Evolutionary conservation across 306 rosid species (phyloP).

Genomic region (Canavalia ensiformis): DNA sequence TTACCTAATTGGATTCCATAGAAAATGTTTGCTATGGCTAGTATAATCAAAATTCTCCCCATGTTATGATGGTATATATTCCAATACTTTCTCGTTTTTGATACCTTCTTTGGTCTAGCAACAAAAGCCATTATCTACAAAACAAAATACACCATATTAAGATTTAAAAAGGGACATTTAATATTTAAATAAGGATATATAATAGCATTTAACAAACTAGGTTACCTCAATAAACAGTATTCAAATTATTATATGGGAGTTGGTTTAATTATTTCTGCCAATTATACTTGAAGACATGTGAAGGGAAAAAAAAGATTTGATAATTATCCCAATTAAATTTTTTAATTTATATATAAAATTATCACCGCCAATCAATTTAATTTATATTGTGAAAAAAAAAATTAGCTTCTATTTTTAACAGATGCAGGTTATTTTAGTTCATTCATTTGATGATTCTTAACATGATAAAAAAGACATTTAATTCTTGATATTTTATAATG

Average conservation of each 20-base stretch:
- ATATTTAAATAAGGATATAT: too few species aligned
- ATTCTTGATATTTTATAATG: too few species aligned
- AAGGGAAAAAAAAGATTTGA: too few species aligned
- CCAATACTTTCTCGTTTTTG: constrained; percentile 78
- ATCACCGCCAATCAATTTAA: too few species aligned
- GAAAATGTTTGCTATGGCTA: constrained; percentile 76
- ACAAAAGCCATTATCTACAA: constrained; percentile 71
- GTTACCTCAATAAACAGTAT: background rate
- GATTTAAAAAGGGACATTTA: too few species aligned
- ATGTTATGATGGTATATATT: constrained; percentile 70
- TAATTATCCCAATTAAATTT: too few species aligned
- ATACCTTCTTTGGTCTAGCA: constrained; percentile 64
- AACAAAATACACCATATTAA: background rate
- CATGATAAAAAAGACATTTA: too few species aligned
- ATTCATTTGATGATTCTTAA: too few species aligned
- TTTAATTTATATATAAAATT: too few species aligned
- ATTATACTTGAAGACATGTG: background rate
- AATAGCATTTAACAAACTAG: background rate
- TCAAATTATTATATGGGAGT: background rate
- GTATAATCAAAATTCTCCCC: constrained; percentile 68
- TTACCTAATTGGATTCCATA: constrained; percentile 73
- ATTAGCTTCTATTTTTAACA: too few species aligned
- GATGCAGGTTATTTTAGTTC: too few species aligned
- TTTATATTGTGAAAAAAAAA: too few species aligned
- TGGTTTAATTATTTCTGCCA: background rate